These are phyloP conservation scores for Euryodendron excelsum DNA, from an alignment of 148 eudicot species.

Conservation along the genomic window DNA sequence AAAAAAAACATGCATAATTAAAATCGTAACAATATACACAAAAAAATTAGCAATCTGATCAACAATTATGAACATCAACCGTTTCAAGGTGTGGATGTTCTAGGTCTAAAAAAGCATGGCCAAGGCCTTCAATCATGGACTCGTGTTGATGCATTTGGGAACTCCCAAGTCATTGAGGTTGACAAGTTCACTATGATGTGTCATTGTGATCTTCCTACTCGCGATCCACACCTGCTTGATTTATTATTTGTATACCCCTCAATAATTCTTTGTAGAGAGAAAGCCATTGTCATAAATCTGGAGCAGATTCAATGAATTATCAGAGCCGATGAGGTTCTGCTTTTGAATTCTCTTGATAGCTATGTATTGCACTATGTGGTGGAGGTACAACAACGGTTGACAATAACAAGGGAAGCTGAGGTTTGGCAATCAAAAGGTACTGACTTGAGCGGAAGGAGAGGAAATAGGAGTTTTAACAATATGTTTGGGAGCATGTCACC, in stretches of 20 bases:
- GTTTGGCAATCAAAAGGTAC: constrained; percentile 69
- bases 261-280: constrained; percentile 90
- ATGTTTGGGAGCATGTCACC: constrained; percentile 55
- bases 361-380: constrained; percentile 80
- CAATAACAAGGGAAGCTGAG: constrained; percentile 42
- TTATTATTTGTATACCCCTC: constrained; percentile 89
- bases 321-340: constrained; percentile 91
- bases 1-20: too few species aligned
- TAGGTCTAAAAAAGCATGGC: constrained; percentile 80
- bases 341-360: constrained; percentile 82
- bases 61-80: too few species aligned
- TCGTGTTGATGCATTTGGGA: constrained; percentile 70
- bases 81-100: too few species aligned
- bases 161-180: constrained; percentile 78
- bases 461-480: constrained; percentile 47
- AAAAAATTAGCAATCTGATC: too few species aligned
- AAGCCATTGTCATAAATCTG: constrained; percentile 85
- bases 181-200: constrained; percentile 94
- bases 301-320: constrained; percentile 96
- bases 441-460: constrained; percentile 43
- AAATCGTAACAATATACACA: too few species aligned
- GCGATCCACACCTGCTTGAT: constrained; percentile 83
- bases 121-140: constrained; percentile 92
- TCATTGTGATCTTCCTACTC: constrained; percentile 88
- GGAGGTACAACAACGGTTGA: constrained; percentile 78